A percentile compares a stretch with the other conserved stretches of the same genome.
Conservation (phyloP, 129 eudicot genomes). For the Helianthus tuberosus region DNA sequence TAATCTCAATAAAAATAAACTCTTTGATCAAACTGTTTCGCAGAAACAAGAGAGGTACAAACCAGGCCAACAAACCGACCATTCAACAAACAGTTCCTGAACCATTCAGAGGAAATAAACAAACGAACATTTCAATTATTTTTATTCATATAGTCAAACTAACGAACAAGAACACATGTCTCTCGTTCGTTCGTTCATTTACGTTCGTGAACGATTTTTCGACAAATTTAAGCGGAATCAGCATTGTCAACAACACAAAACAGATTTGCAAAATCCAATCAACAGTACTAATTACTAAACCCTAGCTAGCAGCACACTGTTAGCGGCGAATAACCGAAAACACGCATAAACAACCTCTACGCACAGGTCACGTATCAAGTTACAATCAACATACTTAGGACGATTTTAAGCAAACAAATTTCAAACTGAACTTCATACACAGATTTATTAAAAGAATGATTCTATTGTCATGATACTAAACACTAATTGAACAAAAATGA, state of each 20-base stretch:
- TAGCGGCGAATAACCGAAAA: too few species aligned
- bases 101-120: too few species aligned
- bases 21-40: neutral
- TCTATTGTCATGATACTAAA: neutral
- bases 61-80: too few species aligned
- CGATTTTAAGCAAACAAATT: neutral
- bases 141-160: neutral
- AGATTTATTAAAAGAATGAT: neutral
- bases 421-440: neutral
- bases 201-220: neutral
- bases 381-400: neutral
- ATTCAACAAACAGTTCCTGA: too few species aligned
- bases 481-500: conserved; percentile 8
- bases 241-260: too few species aligned
- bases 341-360: neutral
- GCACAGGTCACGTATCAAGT: neutral
- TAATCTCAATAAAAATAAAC: neutral
- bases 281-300: too few species aligned
- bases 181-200: too few species aligned
- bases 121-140: too few species aligned
- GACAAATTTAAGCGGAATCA: neutral
- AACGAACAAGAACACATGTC: neutral
- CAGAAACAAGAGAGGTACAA: neutral
- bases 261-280: too few species aligned
- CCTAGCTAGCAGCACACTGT: too few species aligned